These are phyloP conservation scores for Pseudocercospora crystallina DNA, from an alignment of 2,329 filamentous ascomycete genomes.

Conservation along the genomic window DNA sequence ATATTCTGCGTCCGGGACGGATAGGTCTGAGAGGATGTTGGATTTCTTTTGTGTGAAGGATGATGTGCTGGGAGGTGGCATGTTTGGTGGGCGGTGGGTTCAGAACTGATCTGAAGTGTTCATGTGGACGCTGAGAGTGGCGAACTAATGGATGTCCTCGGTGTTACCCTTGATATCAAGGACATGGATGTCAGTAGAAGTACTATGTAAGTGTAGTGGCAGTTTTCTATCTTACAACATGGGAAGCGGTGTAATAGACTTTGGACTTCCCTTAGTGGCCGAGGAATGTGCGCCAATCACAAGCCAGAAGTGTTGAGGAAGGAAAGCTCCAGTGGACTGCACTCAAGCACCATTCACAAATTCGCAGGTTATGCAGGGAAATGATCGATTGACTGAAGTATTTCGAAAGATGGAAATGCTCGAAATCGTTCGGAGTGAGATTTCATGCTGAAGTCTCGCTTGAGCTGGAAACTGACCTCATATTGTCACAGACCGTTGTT, in stretches of 20 bases:
- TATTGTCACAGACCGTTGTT: too few relatives aligned
- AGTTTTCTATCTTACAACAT: not conserved
- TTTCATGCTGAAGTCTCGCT: too few relatives aligned
- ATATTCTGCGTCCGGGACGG: slow-evolving; percentile 68
- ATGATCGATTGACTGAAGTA: too few relatives aligned
- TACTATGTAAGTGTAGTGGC: not conserved
- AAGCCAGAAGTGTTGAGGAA: not conserved
- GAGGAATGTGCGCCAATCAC: not conserved
- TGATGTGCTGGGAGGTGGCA: not conserved
- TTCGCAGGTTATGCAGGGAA: too few relatives aligned
- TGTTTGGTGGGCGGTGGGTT: too few relatives aligned
- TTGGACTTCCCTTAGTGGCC: slow-evolving; percentile 2
- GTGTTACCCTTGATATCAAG: not conserved
- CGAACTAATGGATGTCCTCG: not conserved
- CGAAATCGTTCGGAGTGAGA: too few relatives aligned
- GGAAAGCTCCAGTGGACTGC: too few relatives aligned
- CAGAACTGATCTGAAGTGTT: too few relatives aligned
- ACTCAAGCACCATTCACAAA: too few relatives aligned
- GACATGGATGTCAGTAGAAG: not conserved
- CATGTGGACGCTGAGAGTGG: not conserved
- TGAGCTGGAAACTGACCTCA: too few relatives aligned
- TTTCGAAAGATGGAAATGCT: too few relatives aligned
- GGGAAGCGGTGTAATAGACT: slow-evolving; percentile 1
- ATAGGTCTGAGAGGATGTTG: slow-evolving; percentile 70
- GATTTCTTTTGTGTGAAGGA: slow-evolving; percentile 58